phyloP scores from a whole-genome alignment of 1,139 yeast species.

The Scheffersomyces insectosa region DNA sequence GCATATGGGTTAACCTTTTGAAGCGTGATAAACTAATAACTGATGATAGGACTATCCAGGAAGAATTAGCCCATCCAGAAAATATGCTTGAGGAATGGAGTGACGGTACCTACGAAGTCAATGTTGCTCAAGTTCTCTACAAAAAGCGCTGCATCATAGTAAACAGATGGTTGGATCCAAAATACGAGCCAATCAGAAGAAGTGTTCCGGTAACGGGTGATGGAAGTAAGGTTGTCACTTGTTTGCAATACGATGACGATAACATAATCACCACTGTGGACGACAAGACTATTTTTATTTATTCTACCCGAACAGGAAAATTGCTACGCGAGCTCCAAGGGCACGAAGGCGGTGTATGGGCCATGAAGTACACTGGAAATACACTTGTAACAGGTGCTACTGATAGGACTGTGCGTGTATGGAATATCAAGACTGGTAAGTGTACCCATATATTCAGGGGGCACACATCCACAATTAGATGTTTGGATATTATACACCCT shows the following conservation, averaged over 20 bases:
- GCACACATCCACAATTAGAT: conserved; percentile 90
- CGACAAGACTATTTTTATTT: conserved; percentile 78
- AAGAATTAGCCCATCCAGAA: conserved; percentile 32
- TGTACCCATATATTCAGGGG: conserved; percentile 71
- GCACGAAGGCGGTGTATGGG: conserved; percentile 99
- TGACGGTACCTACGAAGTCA: conserved; percentile 20
- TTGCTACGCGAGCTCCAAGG: conserved; percentile 72
- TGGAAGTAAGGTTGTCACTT: conserved; percentile 84
- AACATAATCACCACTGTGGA: conserved; percentile 93
- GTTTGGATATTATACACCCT: conserved; percentile 81
- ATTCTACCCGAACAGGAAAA: conserved; percentile 73
- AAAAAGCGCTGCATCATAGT: conserved; percentile 66
- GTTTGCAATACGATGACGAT: conserved; percentile 90
- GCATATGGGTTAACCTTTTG: conserved; percentile 60
- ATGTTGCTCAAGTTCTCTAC: conserved; percentile 57
- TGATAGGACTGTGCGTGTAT: conserved; percentile 59
- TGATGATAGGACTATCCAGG: conserved; percentile 33
- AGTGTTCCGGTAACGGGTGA: conserved; percentile 66
- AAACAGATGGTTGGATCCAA: conserved; percentile 81
- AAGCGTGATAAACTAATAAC: conserved; percentile 55
- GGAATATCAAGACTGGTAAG: conserved; percentile 59
- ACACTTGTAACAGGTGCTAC: conserved; percentile 59
- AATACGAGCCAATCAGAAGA: conserved; percentile 65
- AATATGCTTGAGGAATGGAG: conserved; percentile 35
- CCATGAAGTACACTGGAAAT: conserved; percentile 83